Percentiles rank a stretch among this genome's conserved stretches.
Evolutionary conservation across 805 yeast genomes (phyloP).

Genomic region (Lachancea mirantina): DNA sequence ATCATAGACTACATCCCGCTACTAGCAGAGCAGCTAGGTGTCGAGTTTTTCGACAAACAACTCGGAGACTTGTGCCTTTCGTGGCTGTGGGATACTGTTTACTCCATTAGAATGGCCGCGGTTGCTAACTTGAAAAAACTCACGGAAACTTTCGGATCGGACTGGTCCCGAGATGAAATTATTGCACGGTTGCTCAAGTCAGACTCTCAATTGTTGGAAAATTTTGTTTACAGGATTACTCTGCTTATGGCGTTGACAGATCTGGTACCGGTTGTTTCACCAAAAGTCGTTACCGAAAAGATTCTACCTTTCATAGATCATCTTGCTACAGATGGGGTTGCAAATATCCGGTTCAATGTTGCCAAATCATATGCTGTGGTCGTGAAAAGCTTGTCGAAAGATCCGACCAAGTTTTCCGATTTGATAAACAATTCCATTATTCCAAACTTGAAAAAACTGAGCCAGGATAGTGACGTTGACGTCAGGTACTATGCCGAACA

Average conservation of each 20-base stretch:
- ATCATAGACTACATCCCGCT: conserved; percentile 95
- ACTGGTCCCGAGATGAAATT: conserved; percentile 86
- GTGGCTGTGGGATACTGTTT: conserved; percentile 99
- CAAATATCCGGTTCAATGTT: conserved; percentile 91
- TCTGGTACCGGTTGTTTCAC: conserved; percentile 63
- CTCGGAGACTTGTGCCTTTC: conserved; percentile 84
- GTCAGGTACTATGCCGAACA: conserved; percentile 79
- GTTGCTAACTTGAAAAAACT: conserved; percentile 73
- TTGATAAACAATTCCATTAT: conserved; percentile 46
- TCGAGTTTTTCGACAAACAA: conserved; percentile 86
- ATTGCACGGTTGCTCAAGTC: conserved; percentile 61
- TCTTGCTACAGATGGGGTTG: conserved; percentile 73
- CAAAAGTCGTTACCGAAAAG: conserved; percentile 49
- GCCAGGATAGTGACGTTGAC: conserved; percentile 74
- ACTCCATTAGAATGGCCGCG: conserved; percentile 94
- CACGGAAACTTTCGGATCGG: conserved; percentile 81
- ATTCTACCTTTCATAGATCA: conserved; percentile 74
- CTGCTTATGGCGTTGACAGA: conserved; percentile 83
- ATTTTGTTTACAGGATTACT: conserved; percentile 88
- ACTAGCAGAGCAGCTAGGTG: conserved; percentile 89
- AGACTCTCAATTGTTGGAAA: conserved; percentile 37
- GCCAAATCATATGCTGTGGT: conserved; percentile 73
- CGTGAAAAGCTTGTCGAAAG: conserved; percentile 44
- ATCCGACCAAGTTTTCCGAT: conserved; percentile 23
- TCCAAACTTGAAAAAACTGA: conserved; percentile 58